These are phyloP conservation scores for Alternaria conjuncta DNA, from an alignment of 2,329 filamentous ascomycete genomes.

Conservation along the genomic window DNA sequence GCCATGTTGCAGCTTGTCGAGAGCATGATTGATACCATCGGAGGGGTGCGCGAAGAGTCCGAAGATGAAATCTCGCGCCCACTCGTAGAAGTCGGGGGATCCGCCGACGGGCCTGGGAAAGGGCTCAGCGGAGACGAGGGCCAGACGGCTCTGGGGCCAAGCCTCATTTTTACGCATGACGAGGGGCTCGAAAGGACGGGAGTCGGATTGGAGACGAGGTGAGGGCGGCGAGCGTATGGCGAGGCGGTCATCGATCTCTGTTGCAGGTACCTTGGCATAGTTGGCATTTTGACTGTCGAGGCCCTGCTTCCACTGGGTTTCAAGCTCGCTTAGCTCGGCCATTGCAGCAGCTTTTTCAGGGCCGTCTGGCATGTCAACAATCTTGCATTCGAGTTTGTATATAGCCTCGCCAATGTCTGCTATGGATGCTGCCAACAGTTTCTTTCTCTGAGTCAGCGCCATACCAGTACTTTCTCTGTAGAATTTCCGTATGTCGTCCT, in stretches of 20 bases:
- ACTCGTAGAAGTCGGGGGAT: conserved; percentile 27
- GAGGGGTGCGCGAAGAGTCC: conserved; percentile 19
- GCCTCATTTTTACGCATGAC: conserved; percentile 66
- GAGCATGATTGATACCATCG: conserved; percentile 19
- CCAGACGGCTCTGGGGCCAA: conserved; percentile 65
- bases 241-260: conserved; percentile 39
- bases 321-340: conserved; percentile 49
- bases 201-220: conserved; percentile 64
- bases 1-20: conserved; percentile 40
- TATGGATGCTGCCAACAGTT: conserved; percentile 18
- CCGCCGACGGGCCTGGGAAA: conserved; percentile 38
- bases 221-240: conserved; percentile 23
- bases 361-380: conserved; percentile 29
- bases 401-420: conserved; percentile 36
- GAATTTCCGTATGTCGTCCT: conserved; percentile 5
- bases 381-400: conserved; percentile 36
- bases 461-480: conserved; percentile 2
- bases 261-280: conserved; percentile 5
- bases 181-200: conserved; percentile 74
- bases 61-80: conserved; percentile 37
- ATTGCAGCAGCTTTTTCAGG: conserved; percentile 26
- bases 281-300: conserved; percentile 2
- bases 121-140: conserved; percentile 73
- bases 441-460: not conserved
- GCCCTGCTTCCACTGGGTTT: conserved; percentile 18